phyloP scores from a whole-genome alignment of 73 alveolate species.

The Symbiodinium natans region DNA sequence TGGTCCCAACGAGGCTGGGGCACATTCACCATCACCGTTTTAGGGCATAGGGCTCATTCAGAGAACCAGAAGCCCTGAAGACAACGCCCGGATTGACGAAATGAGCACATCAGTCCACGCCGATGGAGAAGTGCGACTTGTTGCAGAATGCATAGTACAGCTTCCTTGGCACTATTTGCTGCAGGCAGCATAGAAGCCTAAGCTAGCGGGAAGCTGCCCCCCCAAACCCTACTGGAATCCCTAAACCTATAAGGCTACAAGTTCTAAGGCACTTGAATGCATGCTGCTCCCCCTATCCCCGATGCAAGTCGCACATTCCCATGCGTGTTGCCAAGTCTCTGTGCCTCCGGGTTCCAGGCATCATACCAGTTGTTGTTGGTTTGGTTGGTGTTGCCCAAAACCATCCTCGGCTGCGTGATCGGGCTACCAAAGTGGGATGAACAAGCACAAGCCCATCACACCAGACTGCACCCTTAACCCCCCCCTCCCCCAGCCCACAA shows the following conservation, averaged over 20 bases:
- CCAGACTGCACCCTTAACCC: too few relatives aligned
- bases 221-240: neutral
- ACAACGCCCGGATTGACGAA: neutral
- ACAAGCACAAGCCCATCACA: too few relatives aligned
- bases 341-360: constrained; percentile 43
- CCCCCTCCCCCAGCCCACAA: too few relatives aligned
- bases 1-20: too few relatives aligned
- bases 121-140: constrained; percentile 43
- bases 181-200: neutral
- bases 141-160: constrained; percentile 30
- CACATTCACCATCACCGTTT: too few relatives aligned
- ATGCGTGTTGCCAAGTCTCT: neutral
- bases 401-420: constrained; percentile 18
- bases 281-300: too few relatives aligned
- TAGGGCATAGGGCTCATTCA: too few relatives aligned
- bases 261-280: too few relatives aligned
- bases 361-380: constrained; percentile 65
- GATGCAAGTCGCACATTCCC: too few relatives aligned
- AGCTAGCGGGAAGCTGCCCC: neutral
- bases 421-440: too few relatives aligned
- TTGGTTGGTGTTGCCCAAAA: constrained; percentile 32
- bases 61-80: too few relatives aligned
- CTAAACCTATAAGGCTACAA: neutral
- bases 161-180: neutral
- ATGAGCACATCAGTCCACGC: neutral